Percentiles rank a stretch among this genome's conserved stretches.
phyloP scores from a whole-genome alignment of 2,329 filamentous ascomycete genomes.

The Penicillium aurantiogriseum region DNA sequence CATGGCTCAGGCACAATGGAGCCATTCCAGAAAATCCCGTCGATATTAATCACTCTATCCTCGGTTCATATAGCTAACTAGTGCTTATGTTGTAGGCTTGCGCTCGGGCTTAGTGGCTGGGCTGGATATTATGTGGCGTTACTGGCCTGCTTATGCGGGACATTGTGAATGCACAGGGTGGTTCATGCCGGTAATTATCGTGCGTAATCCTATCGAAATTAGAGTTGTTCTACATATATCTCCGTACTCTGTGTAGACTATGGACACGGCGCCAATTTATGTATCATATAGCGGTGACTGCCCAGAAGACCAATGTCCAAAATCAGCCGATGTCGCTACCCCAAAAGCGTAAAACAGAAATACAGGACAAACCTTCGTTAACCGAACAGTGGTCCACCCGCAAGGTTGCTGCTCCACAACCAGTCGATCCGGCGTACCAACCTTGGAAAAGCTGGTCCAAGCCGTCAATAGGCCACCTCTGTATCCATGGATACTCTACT shows the following conservation, averaged over 20 bases:
- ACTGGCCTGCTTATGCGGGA: background rate
- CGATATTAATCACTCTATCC: background rate
- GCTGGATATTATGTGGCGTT: background rate
- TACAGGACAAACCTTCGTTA: background rate
- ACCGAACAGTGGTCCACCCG: background rate
- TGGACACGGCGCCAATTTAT: background rate
- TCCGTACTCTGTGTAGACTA: background rate
- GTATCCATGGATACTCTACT: too few relatives aligned
- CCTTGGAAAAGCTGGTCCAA: background rate
- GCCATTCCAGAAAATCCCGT: background rate
- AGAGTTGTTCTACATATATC: background rate
- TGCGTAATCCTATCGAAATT: background rate
- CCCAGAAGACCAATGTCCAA: background rate
- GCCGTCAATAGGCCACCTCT: background rate
- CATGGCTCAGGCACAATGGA: background rate
- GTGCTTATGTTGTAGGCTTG: background rate
- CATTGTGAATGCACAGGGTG: background rate
- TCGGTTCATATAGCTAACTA: background rate
- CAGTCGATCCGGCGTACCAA: background rate
- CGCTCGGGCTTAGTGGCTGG: background rate
- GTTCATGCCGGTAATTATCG: background rate
- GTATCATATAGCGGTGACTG: background rate
- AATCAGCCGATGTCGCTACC: background rate
- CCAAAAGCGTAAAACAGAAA: background rate
- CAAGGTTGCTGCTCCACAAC: background rate